These are phyloP conservation scores for Taphrina betulina DNA, from an alignment of 1,139 yeast species.

Conservation along the genomic window DNA sequence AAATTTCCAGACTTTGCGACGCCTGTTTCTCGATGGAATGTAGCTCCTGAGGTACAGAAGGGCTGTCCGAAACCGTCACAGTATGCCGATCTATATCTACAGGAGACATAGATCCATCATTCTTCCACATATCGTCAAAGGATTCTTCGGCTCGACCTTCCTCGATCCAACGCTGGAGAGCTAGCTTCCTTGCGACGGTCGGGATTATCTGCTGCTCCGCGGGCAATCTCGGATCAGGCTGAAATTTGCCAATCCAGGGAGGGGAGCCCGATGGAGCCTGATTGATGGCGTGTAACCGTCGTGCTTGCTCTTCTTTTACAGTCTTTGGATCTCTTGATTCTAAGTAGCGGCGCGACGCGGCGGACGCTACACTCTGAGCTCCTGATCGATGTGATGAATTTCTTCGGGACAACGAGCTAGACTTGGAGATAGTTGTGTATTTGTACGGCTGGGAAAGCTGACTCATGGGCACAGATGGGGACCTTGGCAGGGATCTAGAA, in stretches of 20 bases:
- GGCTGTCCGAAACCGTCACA: background rate
- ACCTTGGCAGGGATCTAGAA: no score
- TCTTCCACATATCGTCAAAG: constrained; percentile 9
- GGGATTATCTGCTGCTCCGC: constrained; percentile 29
- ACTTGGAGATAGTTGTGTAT: no score
- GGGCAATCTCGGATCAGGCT: constrained; percentile 27
- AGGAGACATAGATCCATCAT: no score
- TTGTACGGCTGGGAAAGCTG: no score
- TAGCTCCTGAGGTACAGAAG: no score
- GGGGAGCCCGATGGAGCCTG: constrained; percentile 32
- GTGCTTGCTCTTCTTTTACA: constrained; percentile 17
- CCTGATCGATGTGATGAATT: no score
- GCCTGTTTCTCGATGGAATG: no score
- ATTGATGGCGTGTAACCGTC: constrained; percentile 25
- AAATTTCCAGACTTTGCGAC: no score
- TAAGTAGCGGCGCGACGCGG: no score
- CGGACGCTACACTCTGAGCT: no score
- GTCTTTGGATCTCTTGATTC: background rate
- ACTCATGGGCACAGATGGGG: no score
- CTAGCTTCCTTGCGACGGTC: constrained; percentile 29
- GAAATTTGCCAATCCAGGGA: constrained; percentile 25
- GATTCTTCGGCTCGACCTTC: constrained; percentile 11
- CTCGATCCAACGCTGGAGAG: constrained; percentile 15
- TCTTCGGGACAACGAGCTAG: no score
- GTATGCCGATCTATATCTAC: background rate